These are phyloP conservation scores for Diversispora epigaea DNA, from an alignment of 192 early-diverging fungal species.

Conservation along the genomic window DNA sequence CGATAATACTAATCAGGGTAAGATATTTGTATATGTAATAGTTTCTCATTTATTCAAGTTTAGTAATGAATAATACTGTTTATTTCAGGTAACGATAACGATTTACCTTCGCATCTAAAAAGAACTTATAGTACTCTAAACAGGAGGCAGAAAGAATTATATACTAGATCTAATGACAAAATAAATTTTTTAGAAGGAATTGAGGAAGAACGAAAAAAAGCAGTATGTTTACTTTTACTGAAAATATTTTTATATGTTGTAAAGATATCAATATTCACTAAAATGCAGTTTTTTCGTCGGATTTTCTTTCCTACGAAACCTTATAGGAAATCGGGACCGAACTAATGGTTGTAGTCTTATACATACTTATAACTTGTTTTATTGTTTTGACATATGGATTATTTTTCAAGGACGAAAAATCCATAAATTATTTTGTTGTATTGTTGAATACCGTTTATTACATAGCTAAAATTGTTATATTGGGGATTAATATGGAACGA, in stretches of 20 bases:
- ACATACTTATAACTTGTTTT: neutral
- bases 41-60: too few species aligned
- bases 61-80: too few species aligned
- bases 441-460: neutral
- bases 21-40: too few species aligned
- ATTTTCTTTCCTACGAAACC: neutral
- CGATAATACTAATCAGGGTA: too few species aligned
- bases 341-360: neutral
- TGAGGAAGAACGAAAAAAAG: neutral
- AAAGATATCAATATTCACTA: neutral
- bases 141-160: neutral
- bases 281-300: neutral
- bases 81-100: too few species aligned
- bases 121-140: neutral
- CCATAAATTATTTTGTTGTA: neutral
- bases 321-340: neutral
- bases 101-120: neutral
- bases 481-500: neutral
- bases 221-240: neutral
- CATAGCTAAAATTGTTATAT: neutral
- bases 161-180: neutral
- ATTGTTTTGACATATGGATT: neutral
- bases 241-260: neutral
- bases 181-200: neutral
- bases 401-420: neutral